Conservation (phyloP, 2,329 filamentous ascomycete genomes). For the Pseudogymnoascus sp. region DNA sequence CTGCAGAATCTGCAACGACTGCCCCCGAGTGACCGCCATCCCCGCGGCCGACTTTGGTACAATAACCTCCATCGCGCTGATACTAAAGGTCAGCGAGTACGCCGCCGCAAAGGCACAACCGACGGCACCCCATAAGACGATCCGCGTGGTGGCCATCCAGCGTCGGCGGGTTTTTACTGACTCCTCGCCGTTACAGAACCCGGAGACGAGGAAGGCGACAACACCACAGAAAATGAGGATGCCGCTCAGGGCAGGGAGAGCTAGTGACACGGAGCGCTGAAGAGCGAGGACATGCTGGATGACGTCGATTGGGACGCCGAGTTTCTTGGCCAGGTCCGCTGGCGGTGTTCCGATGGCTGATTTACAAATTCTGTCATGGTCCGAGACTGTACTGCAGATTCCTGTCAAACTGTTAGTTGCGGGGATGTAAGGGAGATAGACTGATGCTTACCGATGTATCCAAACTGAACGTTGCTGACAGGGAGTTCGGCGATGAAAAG, state of each 20-base stretch:
- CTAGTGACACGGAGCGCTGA: background rate
- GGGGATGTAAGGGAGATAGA: background rate
- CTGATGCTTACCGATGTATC: background rate
- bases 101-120: background rate
- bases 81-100: background rate
- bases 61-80: background rate
- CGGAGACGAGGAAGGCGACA: background rate
- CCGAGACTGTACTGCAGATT: background rate
- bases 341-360: background rate
- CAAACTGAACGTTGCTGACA: background rate
- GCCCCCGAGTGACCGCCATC: background rate
- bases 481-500: background rate
- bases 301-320: background rate
- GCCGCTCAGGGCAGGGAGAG: background rate
- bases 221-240: background rate
- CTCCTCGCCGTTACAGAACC: background rate
- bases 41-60: background rate
- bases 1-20: background rate
- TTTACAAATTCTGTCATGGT: background rate
- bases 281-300: background rate
- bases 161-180: background rate
- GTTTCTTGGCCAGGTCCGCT: background rate
- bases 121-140: background rate
- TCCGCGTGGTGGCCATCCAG: background rate
- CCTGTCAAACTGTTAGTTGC: background rate